Evolutionary conservation across 495 filamentous ascomycete species (phyloP), one percentile per base, ranked within the genome.

Genomic region (Pseudevernia furfuracea): DNA sequence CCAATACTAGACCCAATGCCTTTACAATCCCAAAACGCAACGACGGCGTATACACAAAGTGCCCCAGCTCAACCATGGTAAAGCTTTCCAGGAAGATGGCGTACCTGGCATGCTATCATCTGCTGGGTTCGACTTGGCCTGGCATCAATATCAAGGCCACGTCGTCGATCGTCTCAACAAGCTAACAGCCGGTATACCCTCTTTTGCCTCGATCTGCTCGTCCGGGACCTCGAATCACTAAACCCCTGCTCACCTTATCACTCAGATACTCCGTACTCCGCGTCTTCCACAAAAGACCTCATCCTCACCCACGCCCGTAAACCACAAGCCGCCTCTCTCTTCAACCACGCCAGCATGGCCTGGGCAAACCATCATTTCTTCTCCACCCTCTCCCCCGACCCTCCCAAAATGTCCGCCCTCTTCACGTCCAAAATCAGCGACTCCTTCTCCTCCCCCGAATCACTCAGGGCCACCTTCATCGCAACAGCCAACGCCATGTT

Each of bases 281-380:
- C 82, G 66, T 71, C 78, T 64, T 75, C 81, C 39, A 73, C 84
- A 38, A 84, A 89, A 77, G 77, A 85, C 41, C 84, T 96, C 74
- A 71, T 91, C 70, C 77, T 95, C 72, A 79, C 82, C 66, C 87
- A 87, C 68, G 90, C 94, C 58, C 88, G 91, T 70, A 84, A 93
- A 66, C 84, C 92, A 39, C 79, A 83, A 61, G 78, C 81, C 66
- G 94, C 95, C 49, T 77, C 84, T 64, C 78, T 88, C 67, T 98
- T 98, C 84, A 98, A 98, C 81, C 84, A 93, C 71, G 94, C 94
- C 72, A 92, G 87, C 66, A 96, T 96, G 88, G 90, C 91, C 62
- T 87, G 89, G 79, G 97, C 97, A 84, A 97, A 97, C 80, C 85
- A 94, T 75, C 89, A 94, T 77, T 97, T 96, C 86, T 97, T 97